These are phyloP conservation scores for Parmelia sp. DNA, from an alignment of 495 filamentous ascomycete genomes.

Conservation along the genomic window DNA sequence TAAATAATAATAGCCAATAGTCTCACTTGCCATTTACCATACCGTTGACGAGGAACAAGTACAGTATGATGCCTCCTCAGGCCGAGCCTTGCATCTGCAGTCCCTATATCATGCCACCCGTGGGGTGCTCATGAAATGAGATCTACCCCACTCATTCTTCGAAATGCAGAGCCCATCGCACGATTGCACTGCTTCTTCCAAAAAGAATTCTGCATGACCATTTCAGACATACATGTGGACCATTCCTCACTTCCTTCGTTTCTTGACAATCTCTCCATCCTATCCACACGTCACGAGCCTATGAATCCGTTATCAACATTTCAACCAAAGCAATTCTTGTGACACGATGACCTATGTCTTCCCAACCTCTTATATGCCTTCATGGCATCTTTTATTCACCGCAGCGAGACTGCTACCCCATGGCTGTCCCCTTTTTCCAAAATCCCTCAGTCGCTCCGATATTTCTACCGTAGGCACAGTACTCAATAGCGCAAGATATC, in stretches of 20 bases:
- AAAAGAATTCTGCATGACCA: background rate
- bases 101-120: constrained; percentile 9
- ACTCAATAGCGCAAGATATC: background rate
- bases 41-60: too few relatives aligned
- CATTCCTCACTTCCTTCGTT: background rate
- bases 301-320: background rate
- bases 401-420: background rate
- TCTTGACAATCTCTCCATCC: background rate
- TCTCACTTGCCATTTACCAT: too few relatives aligned
- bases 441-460: background rate
- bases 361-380: background rate
- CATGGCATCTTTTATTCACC: background rate
- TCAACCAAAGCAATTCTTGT: background rate
- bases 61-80: background rate
- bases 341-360: background rate
- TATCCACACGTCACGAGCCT: background rate
- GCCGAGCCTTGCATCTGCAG: background rate
- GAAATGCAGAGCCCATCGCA: background rate
- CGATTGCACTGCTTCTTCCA: background rate
- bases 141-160: background rate
- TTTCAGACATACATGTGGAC: background rate
- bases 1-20: background rate
- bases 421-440: background rate
- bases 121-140: background rate
- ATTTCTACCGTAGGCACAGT: background rate